A percentile compares a stretch with the other conserved stretches of the same genome.
Evolutionary conservation across 345 rosid genomes (phyloP).

Genomic region (Erodium maritimum): DNA sequence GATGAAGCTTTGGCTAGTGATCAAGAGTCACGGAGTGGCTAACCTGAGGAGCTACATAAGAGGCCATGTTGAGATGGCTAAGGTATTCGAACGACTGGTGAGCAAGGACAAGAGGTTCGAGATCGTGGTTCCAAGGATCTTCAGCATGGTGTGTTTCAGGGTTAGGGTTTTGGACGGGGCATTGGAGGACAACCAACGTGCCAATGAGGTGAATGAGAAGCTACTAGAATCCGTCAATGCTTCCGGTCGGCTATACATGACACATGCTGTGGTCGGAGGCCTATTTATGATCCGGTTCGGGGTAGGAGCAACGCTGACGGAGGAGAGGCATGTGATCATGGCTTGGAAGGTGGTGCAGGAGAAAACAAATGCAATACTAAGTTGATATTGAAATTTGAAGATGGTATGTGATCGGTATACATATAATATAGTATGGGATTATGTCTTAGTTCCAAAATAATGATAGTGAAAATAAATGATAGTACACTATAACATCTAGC

Average conservation of each 20-base stretch:
- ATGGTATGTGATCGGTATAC: too few species aligned
- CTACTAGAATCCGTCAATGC: constrained; percentile 28
- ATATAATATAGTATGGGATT: too few species aligned
- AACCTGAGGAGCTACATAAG: constrained; percentile 26
- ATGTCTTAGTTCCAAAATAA: too few species aligned
- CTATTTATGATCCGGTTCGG: constrained; percentile 18
- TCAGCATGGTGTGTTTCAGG: constrained; percentile 47
- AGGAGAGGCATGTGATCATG: constrained; percentile 20
- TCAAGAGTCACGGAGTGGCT: constrained; percentile 32
- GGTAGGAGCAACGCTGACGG: constrained; percentile 16
- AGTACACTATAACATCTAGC: too few species aligned
- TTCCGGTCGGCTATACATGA: constrained; percentile 25
- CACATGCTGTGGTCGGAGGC: constrained; percentile 23
- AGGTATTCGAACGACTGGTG: constrained; percentile 26
- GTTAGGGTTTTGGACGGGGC: constrained; percentile 19
- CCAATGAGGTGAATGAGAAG: constrained; percentile 19
- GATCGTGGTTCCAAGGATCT: constrained; percentile 23
- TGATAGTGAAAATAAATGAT: too few species aligned
- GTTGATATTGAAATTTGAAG: too few species aligned
- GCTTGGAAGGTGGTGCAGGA: constrained; percentile 26
- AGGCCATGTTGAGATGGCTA: constrained; percentile 32
- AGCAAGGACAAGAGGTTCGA: constrained; percentile 22
- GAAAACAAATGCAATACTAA: constrained; percentile 10
- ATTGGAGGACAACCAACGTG: background rate
- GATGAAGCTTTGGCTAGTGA: constrained; percentile 40